Percentiles rank a stretch among this genome's conserved stretches.
These are phyloP conservation scores for Wallacemonas sp. DNA, from an alignment of 208 protist species.

Conservation along the genomic window DNA sequence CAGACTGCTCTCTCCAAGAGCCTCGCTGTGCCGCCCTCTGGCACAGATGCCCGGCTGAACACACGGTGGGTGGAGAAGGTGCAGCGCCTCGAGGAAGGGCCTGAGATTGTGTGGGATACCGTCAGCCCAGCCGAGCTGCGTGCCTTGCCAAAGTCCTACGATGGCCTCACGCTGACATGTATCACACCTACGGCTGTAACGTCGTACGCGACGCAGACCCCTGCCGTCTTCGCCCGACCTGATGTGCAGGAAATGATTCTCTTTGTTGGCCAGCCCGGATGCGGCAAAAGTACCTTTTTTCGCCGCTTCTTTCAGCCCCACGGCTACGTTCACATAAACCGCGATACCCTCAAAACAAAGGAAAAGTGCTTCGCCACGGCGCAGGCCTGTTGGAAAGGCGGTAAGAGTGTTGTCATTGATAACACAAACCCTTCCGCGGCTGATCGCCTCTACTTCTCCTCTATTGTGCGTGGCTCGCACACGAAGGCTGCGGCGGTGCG, in stretches of 20 bases:
- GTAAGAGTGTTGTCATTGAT: slow-evolving; percentile 87
- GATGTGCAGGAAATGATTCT: slow-evolving; percentile 82
- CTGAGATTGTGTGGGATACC: slow-evolving; percentile 46
- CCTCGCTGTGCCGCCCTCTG: background rate
- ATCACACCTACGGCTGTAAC: slow-evolving; percentile 21
- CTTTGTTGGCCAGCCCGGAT: slow-evolving; percentile 81
- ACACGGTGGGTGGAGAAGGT: background rate
- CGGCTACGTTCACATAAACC: slow-evolving; percentile 83
- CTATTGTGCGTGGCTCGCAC: slow-evolving; percentile 32
- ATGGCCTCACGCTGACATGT: slow-evolving; percentile 24
- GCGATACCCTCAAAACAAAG: slow-evolving; percentile 74
- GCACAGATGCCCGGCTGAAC: background rate
- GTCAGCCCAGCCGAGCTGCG: slow-evolving; percentile 49
- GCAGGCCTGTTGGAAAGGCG: slow-evolving; percentile 33
- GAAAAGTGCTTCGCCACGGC: slow-evolving; percentile 63
- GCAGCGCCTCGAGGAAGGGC: slow-evolving; percentile 8
- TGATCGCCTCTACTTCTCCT: slow-evolving; percentile 61
- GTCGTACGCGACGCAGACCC: slow-evolving; percentile 11
- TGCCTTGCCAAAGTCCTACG: slow-evolving; percentile 48
- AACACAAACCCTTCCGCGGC: slow-evolving; percentile 85
- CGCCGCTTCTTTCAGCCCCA: slow-evolving; percentile 69
- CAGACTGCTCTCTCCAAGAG: slow-evolving; percentile 10
- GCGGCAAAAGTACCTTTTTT: slow-evolving; percentile 92
- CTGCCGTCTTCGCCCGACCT: slow-evolving; percentile 19
- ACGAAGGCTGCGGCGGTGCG: slow-evolving; percentile 22